phyloP scores from a whole-genome alignment of 1,139 yeast species.

The Candida pseudoviswanathii region DNA sequence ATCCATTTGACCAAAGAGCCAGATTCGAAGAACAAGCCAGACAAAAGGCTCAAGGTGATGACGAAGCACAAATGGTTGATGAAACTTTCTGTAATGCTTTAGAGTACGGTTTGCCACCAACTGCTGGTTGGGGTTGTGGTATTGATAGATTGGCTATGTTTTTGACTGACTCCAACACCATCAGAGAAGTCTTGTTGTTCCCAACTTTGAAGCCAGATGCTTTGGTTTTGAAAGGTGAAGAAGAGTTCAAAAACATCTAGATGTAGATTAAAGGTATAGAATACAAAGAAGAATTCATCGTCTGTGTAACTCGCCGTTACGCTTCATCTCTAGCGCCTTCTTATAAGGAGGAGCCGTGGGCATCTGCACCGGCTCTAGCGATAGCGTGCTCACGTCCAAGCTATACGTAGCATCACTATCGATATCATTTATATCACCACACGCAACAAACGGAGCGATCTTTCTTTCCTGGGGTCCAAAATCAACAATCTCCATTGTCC shows the following conservation, averaged over 20 bases:
- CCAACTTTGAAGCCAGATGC: constrained; percentile 97
- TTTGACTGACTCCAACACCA: constrained; percentile 93
- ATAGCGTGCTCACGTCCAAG: constrained; percentile 48
- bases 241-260: constrained; percentile 16
- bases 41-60: constrained; percentile 99
- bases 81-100: constrained; percentile 97
- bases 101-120: constrained; percentile 98
- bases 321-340: constrained; percentile 82
- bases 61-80: constrained; percentile 95
- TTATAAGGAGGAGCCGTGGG: constrained; percentile 98
- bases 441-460: constrained; percentile 87
- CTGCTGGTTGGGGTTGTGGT: constrained; percentile 99
- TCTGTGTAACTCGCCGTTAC: constrained; percentile 60
- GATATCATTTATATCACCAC: constrained; percentile 84
- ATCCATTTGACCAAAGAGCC: constrained; percentile 96
- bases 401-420: constrained; percentile 96
- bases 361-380: constrained; percentile 86
- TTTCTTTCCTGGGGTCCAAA: constrained; percentile 44
- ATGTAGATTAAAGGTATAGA: constrained; percentile 6
- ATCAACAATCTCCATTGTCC: neutral
- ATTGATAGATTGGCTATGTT: constrained; percentile 98
- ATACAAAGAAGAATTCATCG: constrained; percentile 10
- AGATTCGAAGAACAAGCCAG: constrained; percentile 98
- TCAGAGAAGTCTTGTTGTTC: constrained; percentile 96
- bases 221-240: constrained; percentile 41